These are phyloP conservation scores for Phaeoacremonium minimum DNA, from an alignment of 2,329 filamentous ascomycete species.

Conservation along the genomic window DNA sequence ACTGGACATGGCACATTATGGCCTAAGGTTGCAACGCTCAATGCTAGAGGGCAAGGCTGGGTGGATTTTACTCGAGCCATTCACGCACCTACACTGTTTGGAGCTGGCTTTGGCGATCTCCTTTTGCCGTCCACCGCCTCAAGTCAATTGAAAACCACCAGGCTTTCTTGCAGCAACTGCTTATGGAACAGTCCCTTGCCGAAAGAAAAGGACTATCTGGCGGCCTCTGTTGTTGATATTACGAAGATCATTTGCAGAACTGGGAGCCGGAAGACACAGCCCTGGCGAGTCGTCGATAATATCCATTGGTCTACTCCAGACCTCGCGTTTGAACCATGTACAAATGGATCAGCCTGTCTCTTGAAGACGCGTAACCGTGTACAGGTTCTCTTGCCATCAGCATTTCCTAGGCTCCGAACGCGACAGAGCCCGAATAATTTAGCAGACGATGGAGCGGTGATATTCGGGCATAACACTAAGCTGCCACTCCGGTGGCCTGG, in stretches of 20 bases:
- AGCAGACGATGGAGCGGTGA: conserved; percentile 5
- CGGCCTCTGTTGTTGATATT: conserved; percentile 7
- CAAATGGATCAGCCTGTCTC: conserved; percentile 1
- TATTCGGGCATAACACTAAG: conserved; percentile 13
- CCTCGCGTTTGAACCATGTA: conserved; percentile 10
- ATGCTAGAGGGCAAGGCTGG: conserved; percentile 17
- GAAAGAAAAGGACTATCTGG: conserved; percentile 6
- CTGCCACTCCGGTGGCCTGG: no score
- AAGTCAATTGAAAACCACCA: not conserved
- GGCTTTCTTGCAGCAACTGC: not conserved
- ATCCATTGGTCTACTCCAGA: conserved; percentile 11
- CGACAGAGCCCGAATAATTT: conserved; percentile 3
- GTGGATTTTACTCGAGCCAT: conserved; percentile 23
- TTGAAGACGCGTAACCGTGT: not conserved
- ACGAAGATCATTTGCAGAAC: conserved; percentile 7
- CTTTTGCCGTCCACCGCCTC: conserved; percentile 6
- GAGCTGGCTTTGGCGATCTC: conserved; percentile 15
- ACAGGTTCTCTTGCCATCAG: not conserved
- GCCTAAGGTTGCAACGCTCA: conserved; percentile 11
- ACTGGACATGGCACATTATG: conserved; percentile 14
- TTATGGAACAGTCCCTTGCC: conserved; percentile 2
- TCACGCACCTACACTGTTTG: conserved; percentile 15
- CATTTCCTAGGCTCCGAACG: not conserved
- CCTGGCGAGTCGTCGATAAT: conserved; percentile 7
- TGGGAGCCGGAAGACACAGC: conserved; percentile 2